Percentiles rank a stretch among this genome's conserved stretches.
Evolutionary conservation across 2,329 filamentous ascomycete species (phyloP).

Genomic region (Mycosphaerelloides madeirae): DNA sequence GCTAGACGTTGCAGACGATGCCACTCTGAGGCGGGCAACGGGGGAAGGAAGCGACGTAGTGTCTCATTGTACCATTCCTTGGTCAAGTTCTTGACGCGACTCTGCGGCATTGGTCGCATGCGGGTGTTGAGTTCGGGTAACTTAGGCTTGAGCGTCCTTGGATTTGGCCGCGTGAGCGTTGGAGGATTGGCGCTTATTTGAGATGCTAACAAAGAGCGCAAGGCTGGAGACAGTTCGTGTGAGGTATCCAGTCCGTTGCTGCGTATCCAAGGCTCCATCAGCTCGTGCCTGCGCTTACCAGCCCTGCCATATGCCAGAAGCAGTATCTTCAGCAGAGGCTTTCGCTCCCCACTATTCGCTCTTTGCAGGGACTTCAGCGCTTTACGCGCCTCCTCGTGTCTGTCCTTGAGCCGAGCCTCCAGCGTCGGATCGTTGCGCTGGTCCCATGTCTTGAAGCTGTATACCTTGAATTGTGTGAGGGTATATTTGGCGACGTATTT

Average conservation of each 20-base stretch:
- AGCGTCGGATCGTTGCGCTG: conserved; percentile 14
- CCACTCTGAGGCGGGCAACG: conserved; percentile 44
- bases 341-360: conserved; percentile 54
- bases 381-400: conserved; percentile 36
- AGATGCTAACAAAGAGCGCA: conserved; percentile 29
- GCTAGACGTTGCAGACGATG: conserved; percentile 38
- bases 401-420: conserved; percentile 9
- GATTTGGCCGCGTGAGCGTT: conserved; percentile 25
- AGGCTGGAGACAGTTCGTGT: conserved; percentile 29
- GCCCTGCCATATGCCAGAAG: conserved; percentile 54
- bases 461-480: conserved; percentile 43
- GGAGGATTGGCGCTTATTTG: conserved; percentile 30
- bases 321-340: conserved; percentile 50
- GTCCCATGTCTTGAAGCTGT: conserved; percentile 16
- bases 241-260: not conserved
- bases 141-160: conserved; percentile 21
- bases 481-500: conserved; percentile 48
- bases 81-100: conserved; percentile 41
- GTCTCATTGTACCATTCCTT: conserved; percentile 41
- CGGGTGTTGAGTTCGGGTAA: conserved; percentile 45
- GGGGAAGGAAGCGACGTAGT: conserved; percentile 41
- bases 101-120: conserved; percentile 43
- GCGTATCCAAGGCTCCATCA: conserved; percentile 33
- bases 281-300: conserved; percentile 48
- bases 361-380: conserved; percentile 43